Conservation (phyloP, 306 rosid species). For the Biancaea sappan region DNA sequence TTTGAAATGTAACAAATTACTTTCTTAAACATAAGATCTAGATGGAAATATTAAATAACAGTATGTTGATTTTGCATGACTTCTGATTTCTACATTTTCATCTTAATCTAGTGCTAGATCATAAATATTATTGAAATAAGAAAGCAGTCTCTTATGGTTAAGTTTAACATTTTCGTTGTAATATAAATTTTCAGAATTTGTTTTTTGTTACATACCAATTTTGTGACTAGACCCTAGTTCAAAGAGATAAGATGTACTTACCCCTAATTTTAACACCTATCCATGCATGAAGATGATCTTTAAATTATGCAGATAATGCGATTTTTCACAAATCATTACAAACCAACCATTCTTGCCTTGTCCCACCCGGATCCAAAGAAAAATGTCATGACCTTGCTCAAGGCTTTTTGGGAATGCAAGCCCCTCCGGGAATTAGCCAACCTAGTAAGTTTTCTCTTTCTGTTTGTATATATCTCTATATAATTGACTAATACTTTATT, state of each 20-base stretch:
- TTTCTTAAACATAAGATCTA: too few relatives aligned
- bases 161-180: too few relatives aligned
- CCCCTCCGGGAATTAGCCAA: constrained; percentile 76
- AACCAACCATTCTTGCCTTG: constrained; percentile 83
- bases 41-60: too few relatives aligned
- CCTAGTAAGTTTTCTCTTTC: constrained; percentile 50
- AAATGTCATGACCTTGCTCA: constrained; percentile 78
- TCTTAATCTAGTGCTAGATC: neutral
- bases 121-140: neutral
- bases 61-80: neutral
- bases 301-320: constrained; percentile 62
- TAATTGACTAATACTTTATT: neutral
- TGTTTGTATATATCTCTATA: too few relatives aligned
- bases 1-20: neutral
- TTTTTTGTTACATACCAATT: neutral
- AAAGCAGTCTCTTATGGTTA: neutral
- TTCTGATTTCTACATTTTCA: neutral
- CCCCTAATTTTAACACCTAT: neutral
- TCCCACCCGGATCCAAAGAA: constrained; percentile 92
- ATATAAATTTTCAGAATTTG: too few relatives aligned
- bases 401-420: constrained; percentile 80
- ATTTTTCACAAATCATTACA: constrained; percentile 87
- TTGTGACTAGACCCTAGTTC: neutral
- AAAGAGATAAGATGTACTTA: neutral
- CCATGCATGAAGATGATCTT: constrained; percentile 2